phyloP scores from a whole-genome alignment of 116 monocot genomes.

The Dioscorea cayenensis region DNA sequence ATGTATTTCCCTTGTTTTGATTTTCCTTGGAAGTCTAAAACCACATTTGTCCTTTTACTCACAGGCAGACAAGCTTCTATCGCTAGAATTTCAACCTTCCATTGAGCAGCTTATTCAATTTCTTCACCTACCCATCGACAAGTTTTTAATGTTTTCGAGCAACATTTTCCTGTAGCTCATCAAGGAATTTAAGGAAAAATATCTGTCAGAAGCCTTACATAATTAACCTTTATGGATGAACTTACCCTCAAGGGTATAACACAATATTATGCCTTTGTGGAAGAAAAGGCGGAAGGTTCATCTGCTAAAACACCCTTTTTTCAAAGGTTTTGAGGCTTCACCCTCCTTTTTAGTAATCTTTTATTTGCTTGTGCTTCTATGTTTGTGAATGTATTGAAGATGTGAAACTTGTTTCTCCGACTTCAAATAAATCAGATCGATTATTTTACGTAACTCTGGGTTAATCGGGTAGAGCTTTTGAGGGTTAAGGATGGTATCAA shows the following conservation, averaged over 20 bases:
- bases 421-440: constrained; percentile 98
- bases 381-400: neutral
- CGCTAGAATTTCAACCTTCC: constrained; percentile 91
- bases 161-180: constrained; percentile 96
- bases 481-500: no score
- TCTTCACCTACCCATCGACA: constrained; percentile 66
- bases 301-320: constrained; percentile 93
- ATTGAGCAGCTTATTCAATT: constrained; percentile 68
- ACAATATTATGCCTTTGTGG: constrained; percentile 92
- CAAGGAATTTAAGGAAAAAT: constrained; percentile 83
- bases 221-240: constrained; percentile 99
- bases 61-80: constrained; percentile 94
- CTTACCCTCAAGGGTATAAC: constrained; percentile 95
- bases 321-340: constrained; percentile 64
- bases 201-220: constrained; percentile 74
- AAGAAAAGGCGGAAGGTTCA: constrained; percentile 97
- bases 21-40: neutral
- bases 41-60: constrained; percentile 1
- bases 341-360: neutral
- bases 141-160: constrained; percentile 84
- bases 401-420: constrained; percentile 15
- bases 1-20: no score
- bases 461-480: constrained; percentile 88
- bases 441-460: constrained; percentile 97
- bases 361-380: neutral